Evolutionary conservation across 2,329 filamentous ascomycete genomes (phyloP).

Genomic region (Grosmannia penicillata): DNA sequence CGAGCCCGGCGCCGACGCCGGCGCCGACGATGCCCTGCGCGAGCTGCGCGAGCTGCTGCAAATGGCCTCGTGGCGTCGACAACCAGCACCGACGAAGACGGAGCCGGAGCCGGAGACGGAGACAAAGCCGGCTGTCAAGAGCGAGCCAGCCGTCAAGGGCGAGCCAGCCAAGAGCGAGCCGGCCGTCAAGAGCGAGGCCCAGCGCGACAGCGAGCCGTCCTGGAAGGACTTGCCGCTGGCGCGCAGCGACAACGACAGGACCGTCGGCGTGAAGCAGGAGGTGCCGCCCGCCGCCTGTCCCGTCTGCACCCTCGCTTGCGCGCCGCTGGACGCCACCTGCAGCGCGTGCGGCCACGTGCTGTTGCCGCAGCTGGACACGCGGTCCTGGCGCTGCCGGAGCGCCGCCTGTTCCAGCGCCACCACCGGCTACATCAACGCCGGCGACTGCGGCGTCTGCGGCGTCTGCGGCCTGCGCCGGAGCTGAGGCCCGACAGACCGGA

Average conservation of each 20-base stretch:
- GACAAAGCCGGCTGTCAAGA: neutral
- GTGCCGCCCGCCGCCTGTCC: constrained; percentile 25
- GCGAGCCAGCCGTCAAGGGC: neutral
- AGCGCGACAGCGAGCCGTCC: neutral
- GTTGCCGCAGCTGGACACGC: constrained; percentile 31
- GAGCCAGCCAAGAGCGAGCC: neutral
- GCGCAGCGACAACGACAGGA: neutral
- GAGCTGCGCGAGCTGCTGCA: constrained; percentile 53
- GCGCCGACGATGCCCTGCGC: constrained; percentile 40
- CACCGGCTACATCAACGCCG: constrained; percentile 50
- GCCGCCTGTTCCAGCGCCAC: constrained; percentile 35
- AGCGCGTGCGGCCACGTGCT: constrained; percentile 57
- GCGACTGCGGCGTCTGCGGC: constrained; percentile 55
- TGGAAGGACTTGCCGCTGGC: neutral
- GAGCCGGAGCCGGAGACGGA: neutral
- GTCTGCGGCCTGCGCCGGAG: constrained; percentile 38
- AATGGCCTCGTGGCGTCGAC: too few relatives aligned
- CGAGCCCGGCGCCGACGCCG: constrained; percentile 43
- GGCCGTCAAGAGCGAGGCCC: neutral
- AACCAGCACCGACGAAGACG: too few relatives aligned
- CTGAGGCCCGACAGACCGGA: too few relatives aligned
- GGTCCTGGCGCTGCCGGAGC: constrained; percentile 50
- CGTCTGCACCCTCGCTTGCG: constrained; percentile 56
- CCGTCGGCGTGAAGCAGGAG: neutral
- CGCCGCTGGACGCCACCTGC: constrained; percentile 40